A percentile compares a stretch with the other conserved stretches of the same genome.
These are phyloP conservation scores for Prunus mongolica DNA, from an alignment of 306 rosid species.

Conservation along the genomic window DNA sequence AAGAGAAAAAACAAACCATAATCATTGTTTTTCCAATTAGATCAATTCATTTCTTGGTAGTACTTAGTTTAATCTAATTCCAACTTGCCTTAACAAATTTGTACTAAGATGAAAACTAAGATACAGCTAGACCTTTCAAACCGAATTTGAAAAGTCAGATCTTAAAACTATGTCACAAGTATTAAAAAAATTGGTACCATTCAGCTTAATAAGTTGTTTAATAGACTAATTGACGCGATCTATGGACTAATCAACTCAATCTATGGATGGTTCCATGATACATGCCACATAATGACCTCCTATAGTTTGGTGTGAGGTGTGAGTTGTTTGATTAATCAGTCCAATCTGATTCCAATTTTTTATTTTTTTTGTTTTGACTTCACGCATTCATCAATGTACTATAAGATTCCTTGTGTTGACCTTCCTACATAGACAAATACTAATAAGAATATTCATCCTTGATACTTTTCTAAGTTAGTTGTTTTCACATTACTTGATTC, in stretches of 20 bases:
- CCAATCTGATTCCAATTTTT: not conserved
- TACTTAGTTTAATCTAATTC: not conserved
- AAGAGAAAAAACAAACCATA: not conserved
- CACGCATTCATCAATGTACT: not conserved
- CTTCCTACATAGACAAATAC: not conserved
- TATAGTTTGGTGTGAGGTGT: not conserved
- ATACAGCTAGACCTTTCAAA: not conserved
- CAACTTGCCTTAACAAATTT: not conserved
- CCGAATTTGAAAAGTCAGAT: not conserved
- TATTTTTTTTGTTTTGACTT: not conserved
- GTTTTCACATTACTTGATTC: not conserved
- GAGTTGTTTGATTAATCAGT: not conserved
- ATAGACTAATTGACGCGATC: not conserved
- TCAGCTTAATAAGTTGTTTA: not conserved
- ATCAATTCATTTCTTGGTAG: not conserved
- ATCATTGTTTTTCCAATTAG: not conserved
- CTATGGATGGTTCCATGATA: not conserved
- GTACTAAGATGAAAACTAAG: not conserved
- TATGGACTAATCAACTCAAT: not conserved
- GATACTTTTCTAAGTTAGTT: not conserved
- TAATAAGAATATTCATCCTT: not conserved
- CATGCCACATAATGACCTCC: too few relatives aligned
- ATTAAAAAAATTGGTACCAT: not conserved
- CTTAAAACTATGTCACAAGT: not conserved
- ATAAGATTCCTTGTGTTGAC: constrained; percentile 4